Base-by-base conservation (phyloP, 768 basidiomycete species). In the Suillus brevipes region DNA sequence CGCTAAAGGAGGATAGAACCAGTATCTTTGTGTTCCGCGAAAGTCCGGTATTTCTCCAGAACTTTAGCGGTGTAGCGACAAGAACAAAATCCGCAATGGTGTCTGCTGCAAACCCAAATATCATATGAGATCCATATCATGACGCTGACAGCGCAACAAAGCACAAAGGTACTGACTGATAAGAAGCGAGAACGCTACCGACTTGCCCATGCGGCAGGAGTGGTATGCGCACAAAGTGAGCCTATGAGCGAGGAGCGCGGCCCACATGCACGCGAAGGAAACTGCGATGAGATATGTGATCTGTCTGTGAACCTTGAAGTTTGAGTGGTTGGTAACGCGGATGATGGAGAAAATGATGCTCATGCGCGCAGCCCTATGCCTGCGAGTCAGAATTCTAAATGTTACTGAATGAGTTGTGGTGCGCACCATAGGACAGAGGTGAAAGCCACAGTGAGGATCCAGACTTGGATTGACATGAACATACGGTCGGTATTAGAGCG, bases 271-370 rank as follows among this genome's bases (percentile, higher is more conserved):
- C 20, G 66, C 0, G 34, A 76, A 75, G 4, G 66, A 64, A 36
- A 38, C 47, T 43, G 68, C 67, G 20, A 69, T 38, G 12, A 64
- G 4, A 53, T 20, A 61, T 0, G 57, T 36, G 45, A 68, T 25
- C n/a, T 64, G 67, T 6, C 60, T 65, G 16, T 66, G 64, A 4
- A 4, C 55, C 42, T 34, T 61, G 13, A 63, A 64, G 23, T 23
- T 56, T 37, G 34, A 8, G 0, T 71, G 71, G 25, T 64, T 67
- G 12, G 60, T 61, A 12, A 70, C 18, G 34, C 68, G 71, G n/a
- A 73, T 47, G 61, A 73, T 66, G 28, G 75, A 74, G 36, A 68
- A 16, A 38, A 75, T 49, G 37, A 75, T 67, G 61, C 75, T 75
- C 25, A 62, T 60, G 16, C 74, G 70, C 57, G 70, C 70, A 14